Base-by-base conservation (phyloP, 169 alveolate genomes). In the Blepharisma undulans region DNA sequence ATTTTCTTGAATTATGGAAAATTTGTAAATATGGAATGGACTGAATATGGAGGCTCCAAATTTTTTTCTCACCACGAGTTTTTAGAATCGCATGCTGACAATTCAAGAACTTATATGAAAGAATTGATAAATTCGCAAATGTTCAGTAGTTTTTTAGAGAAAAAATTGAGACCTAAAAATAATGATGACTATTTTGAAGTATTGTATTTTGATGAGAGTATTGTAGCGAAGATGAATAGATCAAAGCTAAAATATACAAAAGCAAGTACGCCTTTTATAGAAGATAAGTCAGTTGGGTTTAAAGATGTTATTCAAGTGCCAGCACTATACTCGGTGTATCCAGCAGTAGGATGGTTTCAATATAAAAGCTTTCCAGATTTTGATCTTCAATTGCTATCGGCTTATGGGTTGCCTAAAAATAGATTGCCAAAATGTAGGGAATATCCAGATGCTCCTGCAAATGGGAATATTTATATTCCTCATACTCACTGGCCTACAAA, bases 61-160 rank as follows among this genome's bases (percentile, higher is more conserved):
- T 60, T 32, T 76, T 93, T 91, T 60, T 25, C 61, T 4, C 30
- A 25, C 25, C 61, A 84, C 21, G 76, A 84, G 30, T 90, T 88
- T 61, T 36, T 91, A 16, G 92, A 78, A 34, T 77, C 84, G 7
- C 60, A 92, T 21, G 76, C 81, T 2, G 77, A 87, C 4, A 93
- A 93, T 16, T 10, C 48, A 18, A 84, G 89, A 32, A 16, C 66
- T 61, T 93, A 88, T 77, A 76, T 93, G 27, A 85, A 88, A 72
- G 66, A 74, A 12, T 87, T 93, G 61, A 34, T 89, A 0, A 78
- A 91, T 19, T 76, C 92, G 2, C 82, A 87, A 60, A 90, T 91
- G 94, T 93, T 93, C 89, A 77, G 93, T 4, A 32, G 90, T 12
- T 89, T 88, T 36, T 59, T 90, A 10, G 93, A 93, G 76, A 82